A percentile compares a stretch with the other conserved stretches of the same genome.
phyloP scores from a whole-genome alignment of 2,329 filamentous ascomycete genomes.

The Nectriaceae sp. region DNA sequence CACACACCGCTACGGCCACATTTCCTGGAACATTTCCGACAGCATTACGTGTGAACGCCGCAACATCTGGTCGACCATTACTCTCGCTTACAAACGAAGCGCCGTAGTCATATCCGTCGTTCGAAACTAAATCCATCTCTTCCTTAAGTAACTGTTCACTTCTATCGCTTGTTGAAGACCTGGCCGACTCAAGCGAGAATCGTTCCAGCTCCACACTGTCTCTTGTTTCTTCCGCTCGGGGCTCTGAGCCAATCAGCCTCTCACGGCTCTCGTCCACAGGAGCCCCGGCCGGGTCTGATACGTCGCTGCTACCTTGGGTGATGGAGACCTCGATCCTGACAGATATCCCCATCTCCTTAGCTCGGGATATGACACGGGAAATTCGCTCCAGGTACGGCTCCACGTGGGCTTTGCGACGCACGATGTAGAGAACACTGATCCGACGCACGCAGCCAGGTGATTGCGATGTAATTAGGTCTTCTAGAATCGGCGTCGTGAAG shows the following conservation, averaged over 20 bases:
- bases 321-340: slow-evolving; percentile 23
- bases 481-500: slow-evolving; percentile 24
- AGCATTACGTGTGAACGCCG: slow-evolving; percentile 17
- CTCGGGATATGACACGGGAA: slow-evolving; percentile 12
- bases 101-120: slow-evolving; percentile 13
- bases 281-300: no score
- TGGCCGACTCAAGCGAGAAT: slow-evolving; percentile 23
- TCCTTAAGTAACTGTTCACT: slow-evolving; percentile 26
- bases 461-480: slow-evolving; percentile 20
- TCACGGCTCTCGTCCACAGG: slow-evolving; percentile 22
- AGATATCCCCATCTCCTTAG: slow-evolving; percentile 25
- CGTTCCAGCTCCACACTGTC: slow-evolving; percentile 22
- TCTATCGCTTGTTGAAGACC: slow-evolving; percentile 16
- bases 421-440: slow-evolving; percentile 24
- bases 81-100: slow-evolving; percentile 20
- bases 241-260: slow-evolving; percentile 20
- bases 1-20: slow-evolving; percentile 25
- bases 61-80: slow-evolving; percentile 25
- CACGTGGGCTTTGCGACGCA: slow-evolving; percentile 18
- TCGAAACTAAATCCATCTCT: slow-evolving; percentile 23
- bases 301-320: slow-evolving; percentile 12
- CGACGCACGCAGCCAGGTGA: slow-evolving; percentile 21
- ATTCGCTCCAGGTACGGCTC: slow-evolving; percentile 21
- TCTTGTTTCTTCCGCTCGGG: slow-evolving; percentile 2
- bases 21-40: slow-evolving; percentile 16